phyloP scores from a whole-genome alignment of 2,329 filamentous ascomycete species.

The Ophiostoma perfectum region DNA sequence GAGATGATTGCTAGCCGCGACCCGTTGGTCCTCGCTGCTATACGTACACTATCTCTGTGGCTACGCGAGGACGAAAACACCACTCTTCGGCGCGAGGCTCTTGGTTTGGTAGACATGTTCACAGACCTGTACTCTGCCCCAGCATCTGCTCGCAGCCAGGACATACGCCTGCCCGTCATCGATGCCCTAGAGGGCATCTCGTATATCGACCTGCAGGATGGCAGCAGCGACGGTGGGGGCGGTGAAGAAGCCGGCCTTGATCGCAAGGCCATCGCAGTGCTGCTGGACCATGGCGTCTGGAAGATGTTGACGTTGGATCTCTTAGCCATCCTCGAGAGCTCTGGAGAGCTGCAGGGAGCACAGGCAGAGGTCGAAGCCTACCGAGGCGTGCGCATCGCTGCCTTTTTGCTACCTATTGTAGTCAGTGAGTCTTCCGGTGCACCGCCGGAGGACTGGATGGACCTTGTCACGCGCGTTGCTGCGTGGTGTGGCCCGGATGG shows the following conservation, averaged over 20 bases:
- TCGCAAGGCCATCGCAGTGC: constrained; percentile 35
- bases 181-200: constrained; percentile 56
- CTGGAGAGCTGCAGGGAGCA: background rate
- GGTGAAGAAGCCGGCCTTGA: constrained; percentile 39
- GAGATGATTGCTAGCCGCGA: constrained; percentile 47
- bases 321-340: constrained; percentile 36
- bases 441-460: constrained; percentile 51
- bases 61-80: constrained; percentile 64
- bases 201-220: constrained; percentile 35
- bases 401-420: constrained; percentile 48
- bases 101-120: constrained; percentile 58
- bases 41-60: constrained; percentile 59
- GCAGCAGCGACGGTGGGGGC: constrained; percentile 36
- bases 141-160: constrained; percentile 35
- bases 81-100: constrained; percentile 49
- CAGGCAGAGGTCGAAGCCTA: constrained; percentile 30
- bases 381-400: constrained; percentile 52
- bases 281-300: constrained; percentile 51
- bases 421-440: constrained; percentile 41
- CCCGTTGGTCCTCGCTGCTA: constrained; percentile 53
- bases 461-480: constrained; percentile 47
- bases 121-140: constrained; percentile 50
- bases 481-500: constrained; percentile 41
- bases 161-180: constrained; percentile 54
- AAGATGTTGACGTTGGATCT: constrained; percentile 47